phyloP scores from a whole-genome alignment of 805 yeast genomes.

The Wickerhamiella sorbophila region DNA sequence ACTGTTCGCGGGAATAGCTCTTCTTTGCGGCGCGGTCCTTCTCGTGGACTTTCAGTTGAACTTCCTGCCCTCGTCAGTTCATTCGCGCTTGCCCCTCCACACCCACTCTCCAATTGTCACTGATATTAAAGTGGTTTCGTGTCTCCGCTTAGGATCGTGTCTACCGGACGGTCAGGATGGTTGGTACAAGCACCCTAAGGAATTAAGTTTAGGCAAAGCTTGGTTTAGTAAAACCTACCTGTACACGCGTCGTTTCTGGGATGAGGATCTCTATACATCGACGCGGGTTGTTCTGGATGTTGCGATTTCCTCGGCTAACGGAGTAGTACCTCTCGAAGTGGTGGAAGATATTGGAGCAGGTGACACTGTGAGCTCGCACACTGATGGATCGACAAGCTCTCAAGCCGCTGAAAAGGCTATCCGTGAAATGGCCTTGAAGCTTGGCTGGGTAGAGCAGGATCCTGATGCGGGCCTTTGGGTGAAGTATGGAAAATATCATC shows the following conservation, averaged over 20 bases:
- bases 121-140: conserved; percentile 29
- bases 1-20: conserved; percentile 7
- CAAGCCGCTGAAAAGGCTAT: conserved; percentile 1
- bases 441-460: conserved; percentile 25
- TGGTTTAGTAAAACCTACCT: conserved; percentile 33
- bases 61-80: conserved; percentile 25
- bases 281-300: conserved; percentile 18
- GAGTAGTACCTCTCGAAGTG: conserved; percentile 20
- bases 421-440: conserved; percentile 11
- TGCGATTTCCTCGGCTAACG: conserved; percentile 17
- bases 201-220: conserved; percentile 31
- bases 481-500: conserved; percentile 32
- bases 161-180: conserved; percentile 18
- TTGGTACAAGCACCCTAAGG: conserved; percentile 36
- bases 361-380: conserved; percentile 1
- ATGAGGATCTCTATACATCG: conserved; percentile 24
- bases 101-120: conserved; percentile 30
- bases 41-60: conserved; percentile 30
- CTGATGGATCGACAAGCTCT: conserved; percentile 11
- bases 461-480: conserved; percentile 43
- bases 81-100: conserved; percentile 28
- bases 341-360: conserved; percentile 12
- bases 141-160: conserved; percentile 20
- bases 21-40: conserved; percentile 20
- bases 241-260: conserved; percentile 20